Evolutionary conservation across 257 asterid species (phyloP), one percentile per base, ranked within the genome.

Genomic region (Plantago major): DNA sequence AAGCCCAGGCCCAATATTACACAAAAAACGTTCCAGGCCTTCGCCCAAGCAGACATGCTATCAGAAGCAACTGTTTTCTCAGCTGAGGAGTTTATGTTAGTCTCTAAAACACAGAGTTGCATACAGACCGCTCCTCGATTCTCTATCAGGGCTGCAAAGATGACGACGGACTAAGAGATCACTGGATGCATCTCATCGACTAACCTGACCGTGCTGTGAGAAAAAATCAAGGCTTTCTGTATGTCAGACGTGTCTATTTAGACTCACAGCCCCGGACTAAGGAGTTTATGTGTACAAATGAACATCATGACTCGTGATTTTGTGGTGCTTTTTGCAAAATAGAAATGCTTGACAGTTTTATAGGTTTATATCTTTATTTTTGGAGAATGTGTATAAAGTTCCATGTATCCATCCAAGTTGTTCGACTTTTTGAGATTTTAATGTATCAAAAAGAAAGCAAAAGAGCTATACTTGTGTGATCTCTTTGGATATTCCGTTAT

Each of bases 31-130:
- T 40, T 46, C n/a, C 45, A 46, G 26, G 49, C 70, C 49, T 28
- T 55, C 43, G 11, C 55, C 38, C 64, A 50, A 10, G 40, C 64
- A 45, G 10, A 43, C 5, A 33, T 58, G 22, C 40, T 46, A 2
- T 18, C 73, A 42, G 59, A 44, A 18, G 8, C 69, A 26, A 6
- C 17, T 61, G 64, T 38, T 28, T 59, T 55, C 19, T 16, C 65
- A 53, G 42, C 47, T 10, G 57, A 65, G 38, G 80, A 71, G 43
- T 62, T 67, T 55, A 55, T 73, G 70, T 15, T 76, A 0, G 64
- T 70, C 38, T 47, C 52, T 5, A 58, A 76, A 69, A 58, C 72
- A n/a, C 75, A 66, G 55, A 76, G 79, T 59, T 71, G 79, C 77
- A 74, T 76, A 33, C 73, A 67, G 54, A 54, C 69, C 62, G 61